Evolutionary conservation across 305 asterid species (phyloP), one percentile per base, ranked within the genome.

Genomic region (Fraxinus baroniana): DNA sequence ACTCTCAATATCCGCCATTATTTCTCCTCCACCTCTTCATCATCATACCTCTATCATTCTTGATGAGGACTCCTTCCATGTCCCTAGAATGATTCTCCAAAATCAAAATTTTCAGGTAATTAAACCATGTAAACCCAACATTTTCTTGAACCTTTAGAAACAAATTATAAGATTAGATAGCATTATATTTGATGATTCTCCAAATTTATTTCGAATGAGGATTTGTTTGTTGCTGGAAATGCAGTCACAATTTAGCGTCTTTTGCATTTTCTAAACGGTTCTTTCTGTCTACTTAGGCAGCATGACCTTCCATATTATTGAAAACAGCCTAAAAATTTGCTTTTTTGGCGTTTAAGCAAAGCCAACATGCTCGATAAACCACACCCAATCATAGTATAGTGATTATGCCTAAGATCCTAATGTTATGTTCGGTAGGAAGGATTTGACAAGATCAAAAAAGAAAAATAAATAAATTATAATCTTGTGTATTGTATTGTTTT

Each of bases 1-100:
- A 1, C 97, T 91, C 80, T 88, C 99, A 80, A 89, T 94, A 52
- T 92, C 98, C 24, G 85, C 97, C 82, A 93, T 93, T 22, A 87
- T 96, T 76, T 76, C 98, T 1, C 97, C 98, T 7, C 91, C 97
- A 15, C 91, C 89, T 46, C 33, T 12, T 0, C 93, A 87, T 37
- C 97, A 92, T 83, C 94, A 90, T 84, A 80, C 95, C 62, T 87
- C 98, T 73, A 87, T 91, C 62, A 88, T 92, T 73, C 91, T 97
- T 12, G 95, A 92, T 35, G 91, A 92, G 9, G 96, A 94, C 84
- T 81, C 94, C 83, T 93, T 86, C 85, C 93, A 94, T 32, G 92
- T 91, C 79, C 92, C 97, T 22, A 87, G 89, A 83, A 90, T 89
- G 85, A 89, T 94, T 84, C 95, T 91, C 78, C 94, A 93, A 28